Evolutionary conservation across 305 asterid species (phyloP).

Genomic region (Fraxinus platypoda): DNA sequence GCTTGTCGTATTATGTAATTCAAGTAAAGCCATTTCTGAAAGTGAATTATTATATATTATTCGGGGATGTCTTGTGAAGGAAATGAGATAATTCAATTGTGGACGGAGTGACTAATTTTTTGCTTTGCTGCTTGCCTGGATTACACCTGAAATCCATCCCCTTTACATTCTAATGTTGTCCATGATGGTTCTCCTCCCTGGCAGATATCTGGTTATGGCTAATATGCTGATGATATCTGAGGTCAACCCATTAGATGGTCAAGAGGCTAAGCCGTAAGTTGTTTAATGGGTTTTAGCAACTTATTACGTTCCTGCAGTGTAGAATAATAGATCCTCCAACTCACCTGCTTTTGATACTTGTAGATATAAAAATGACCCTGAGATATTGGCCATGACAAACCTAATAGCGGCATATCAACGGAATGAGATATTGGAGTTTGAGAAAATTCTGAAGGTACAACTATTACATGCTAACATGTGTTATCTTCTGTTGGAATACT

Average conservation of each 20-base stretch:
- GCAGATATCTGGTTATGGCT: conserved; percentile 92
- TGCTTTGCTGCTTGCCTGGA: conserved; percentile 3
- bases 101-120: not conserved
- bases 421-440: conserved; percentile 92
- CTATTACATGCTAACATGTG: conserved; percentile 14
- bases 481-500: conserved; percentile 15
- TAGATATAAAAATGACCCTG: conserved; percentile 94
- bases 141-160: not conserved
- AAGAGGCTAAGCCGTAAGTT: conserved; percentile 98
- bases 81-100: not conserved
- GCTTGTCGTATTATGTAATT: not conserved
- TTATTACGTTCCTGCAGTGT: not conserved
- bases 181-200: conserved; percentile 16
- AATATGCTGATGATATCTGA: conserved; percentile 97
- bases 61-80: not conserved
- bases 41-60: not conserved
- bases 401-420: conserved; percentile 93
- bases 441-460: conserved; percentile 88
- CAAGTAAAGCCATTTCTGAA: not conserved
- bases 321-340: not conserved
- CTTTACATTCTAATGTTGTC: not conserved
- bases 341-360: conserved; percentile 24
- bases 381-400: conserved; percentile 95
- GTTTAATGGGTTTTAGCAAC: conserved; percentile 9
- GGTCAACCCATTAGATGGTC: conserved; percentile 97